phyloP scores from a whole-genome alignment of 257 asterid genomes.

The Henckelia pumila region DNA sequence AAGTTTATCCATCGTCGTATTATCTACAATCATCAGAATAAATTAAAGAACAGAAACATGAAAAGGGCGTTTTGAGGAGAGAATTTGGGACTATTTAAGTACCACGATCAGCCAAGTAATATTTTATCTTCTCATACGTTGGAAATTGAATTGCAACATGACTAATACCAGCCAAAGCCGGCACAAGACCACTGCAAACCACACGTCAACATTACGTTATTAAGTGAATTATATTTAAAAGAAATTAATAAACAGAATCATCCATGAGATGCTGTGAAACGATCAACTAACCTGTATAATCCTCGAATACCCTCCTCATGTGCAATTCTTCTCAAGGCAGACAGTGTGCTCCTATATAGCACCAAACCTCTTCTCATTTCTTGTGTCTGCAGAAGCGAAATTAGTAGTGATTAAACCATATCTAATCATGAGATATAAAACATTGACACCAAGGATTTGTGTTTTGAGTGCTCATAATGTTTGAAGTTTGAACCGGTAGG shows the following conservation, averaged over 20 bases:
- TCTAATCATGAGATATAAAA: constrained; percentile 18
- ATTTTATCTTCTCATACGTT: constrained; percentile 76
- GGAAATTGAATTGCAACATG: constrained; percentile 97
- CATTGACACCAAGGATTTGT: constrained; percentile 13
- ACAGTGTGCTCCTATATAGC: constrained; percentile 71
- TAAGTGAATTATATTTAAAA: constrained; percentile 17
- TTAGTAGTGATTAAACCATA: constrained; percentile 15
- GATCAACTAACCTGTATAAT: constrained; percentile 63
- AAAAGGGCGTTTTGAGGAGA: not conserved
- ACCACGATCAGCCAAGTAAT: constrained; percentile 76
- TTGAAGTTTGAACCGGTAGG: not conserved
- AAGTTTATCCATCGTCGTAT: constrained; percentile 67
- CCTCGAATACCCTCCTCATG: constrained; percentile 91
- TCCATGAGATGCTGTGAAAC: constrained; percentile 21
- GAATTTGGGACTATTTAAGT: constrained; percentile 7
- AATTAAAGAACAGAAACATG: constrained; percentile 20
- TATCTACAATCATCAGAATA: constrained; percentile 42
- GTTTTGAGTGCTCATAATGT: constrained; percentile 7
- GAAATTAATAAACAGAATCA: constrained; percentile 5
- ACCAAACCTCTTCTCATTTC: constrained; percentile 44
- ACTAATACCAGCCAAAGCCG: constrained; percentile 91
- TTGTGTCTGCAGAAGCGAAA: constrained; percentile 48
- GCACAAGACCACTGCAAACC: constrained; percentile 87
- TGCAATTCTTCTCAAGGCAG: constrained; percentile 78
- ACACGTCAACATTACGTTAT: not conserved